A percentile compares a stretch with the other conserved stretches of the same genome.
Evolutionary conservation across 2,329 filamentous ascomycete species (phyloP).

Genomic region (Gnomoniopsis sp.): DNA sequence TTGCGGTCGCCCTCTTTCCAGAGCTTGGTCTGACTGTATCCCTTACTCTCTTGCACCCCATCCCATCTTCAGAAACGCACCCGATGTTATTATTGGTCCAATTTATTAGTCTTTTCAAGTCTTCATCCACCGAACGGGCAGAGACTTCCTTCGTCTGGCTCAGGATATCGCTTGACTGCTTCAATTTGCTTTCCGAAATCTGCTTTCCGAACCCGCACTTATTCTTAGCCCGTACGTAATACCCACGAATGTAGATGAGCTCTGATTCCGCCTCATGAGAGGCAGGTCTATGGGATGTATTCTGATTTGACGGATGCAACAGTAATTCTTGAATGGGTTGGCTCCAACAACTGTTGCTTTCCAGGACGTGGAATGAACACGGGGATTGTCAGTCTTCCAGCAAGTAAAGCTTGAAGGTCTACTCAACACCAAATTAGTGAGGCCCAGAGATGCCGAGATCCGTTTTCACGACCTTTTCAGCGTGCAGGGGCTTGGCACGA

Average conservation of each 20-base stretch:
- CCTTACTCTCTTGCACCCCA: no score
- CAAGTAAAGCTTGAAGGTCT: neutral
- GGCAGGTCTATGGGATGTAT: slow-evolving; percentile 4
- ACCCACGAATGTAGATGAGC: neutral
- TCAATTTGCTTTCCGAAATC: neutral
- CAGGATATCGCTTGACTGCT: no score
- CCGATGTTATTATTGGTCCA: no score
- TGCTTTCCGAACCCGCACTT: neutral
- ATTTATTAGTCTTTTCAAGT: no score
- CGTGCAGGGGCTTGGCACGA: neutral
- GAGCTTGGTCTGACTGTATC: no score
- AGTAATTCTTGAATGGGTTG: neutral
- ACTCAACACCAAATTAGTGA: neutral
- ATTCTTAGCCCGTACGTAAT: neutral
- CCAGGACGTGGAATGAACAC: neutral
- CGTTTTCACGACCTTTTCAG: neutral
- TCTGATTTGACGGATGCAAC: neutral
- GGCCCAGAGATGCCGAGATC: neutral
- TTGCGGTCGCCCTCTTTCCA: no score
- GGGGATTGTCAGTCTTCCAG: slow-evolving; percentile 2
- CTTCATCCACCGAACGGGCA: neutral
- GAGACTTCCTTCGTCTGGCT: neutral
- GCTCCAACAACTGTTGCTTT: neutral
- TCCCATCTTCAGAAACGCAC: no score
- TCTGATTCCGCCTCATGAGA: neutral